Evolutionary conservation across 1,139 yeast species (phyloP), one percentile per base, ranked within the genome.

Genomic region (Waltiozyma sp.): DNA sequence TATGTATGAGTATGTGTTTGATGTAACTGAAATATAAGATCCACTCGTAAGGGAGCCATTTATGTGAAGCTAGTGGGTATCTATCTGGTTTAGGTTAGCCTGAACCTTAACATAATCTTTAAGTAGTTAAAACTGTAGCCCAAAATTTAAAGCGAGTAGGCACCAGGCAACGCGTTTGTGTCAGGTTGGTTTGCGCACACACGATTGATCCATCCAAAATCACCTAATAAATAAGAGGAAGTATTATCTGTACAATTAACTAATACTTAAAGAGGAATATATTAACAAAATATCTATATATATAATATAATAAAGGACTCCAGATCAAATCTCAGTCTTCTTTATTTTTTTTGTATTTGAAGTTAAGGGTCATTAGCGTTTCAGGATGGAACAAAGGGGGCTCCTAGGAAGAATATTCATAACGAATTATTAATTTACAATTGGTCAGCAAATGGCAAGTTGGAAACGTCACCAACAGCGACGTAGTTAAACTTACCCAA

Each of bases 381-480:
- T 31, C 11, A 10, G 34, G 34, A 31, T 31, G 34, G 34, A 31
- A 31, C 34, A 31, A 26, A 26, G n/a, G 18, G 34, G 34, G 34
- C 18, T n/a, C 7, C 10, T 4, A 31, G 34, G 10, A 31, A 31
- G 34, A n/a, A n/a, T n/a, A 31, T n/a, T 31, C 18, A n/a, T n/a
- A 5, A 10, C 4, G 11, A 15, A 16, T 6, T 16, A n/a, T 3
- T n/a, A 18, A 36, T 45, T 65, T 77, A 86, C 67, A 91, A 81
- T 70, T 91, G 96, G 65, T 83, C 88, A 60, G 84, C 82, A 68
- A 73, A 85, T 60, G 98, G 97, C 67, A 91, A 78, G 55, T 77
- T 79, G 63, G 81, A 81, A 51, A 84, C 79, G 65, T 88, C 82
- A 69, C 99, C 99, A 53, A 87, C 81, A 52, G 93, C 96, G 53